These are phyloP conservation scores for Spiromyces aspiralis DNA, from an alignment of 371 early-diverging fungal species.

Conservation along the genomic window DNA sequence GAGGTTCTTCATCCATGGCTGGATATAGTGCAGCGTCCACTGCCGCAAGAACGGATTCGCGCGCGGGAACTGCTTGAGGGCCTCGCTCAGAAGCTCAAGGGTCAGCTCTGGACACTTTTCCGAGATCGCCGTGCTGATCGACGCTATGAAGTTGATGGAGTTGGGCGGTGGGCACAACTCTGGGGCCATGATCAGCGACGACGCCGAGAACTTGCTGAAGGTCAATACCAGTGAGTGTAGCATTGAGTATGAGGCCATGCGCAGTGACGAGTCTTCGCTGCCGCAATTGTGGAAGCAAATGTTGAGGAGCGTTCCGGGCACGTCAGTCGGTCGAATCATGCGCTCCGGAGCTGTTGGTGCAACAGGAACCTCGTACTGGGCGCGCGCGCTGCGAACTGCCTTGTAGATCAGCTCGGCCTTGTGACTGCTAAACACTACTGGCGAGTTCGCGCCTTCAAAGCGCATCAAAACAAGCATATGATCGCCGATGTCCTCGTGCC, in stretches of 20 bases:
- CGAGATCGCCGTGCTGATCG: slow-evolving; percentile 68
- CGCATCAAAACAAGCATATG: slow-evolving; percentile 63
- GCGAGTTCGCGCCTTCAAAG: slow-evolving; percentile 46
- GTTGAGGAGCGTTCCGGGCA: slow-evolving; percentile 79
- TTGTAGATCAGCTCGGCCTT: slow-evolving; percentile 57
- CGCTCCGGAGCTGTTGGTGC: slow-evolving; percentile 50
- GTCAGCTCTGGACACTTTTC: slow-evolving; percentile 60
- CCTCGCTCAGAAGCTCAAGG: slow-evolving; percentile 74
- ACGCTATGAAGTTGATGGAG: slow-evolving; percentile 59
- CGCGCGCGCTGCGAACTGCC: slow-evolving; percentile 53
- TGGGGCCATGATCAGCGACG: slow-evolving; percentile 60
- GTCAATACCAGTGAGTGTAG: slow-evolving; percentile 60
- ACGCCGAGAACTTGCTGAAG: slow-evolving; percentile 75
- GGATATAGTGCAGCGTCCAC: slow-evolving; percentile 73
- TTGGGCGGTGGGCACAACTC: slow-evolving; percentile 84
- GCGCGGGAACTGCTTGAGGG: slow-evolving; percentile 68
- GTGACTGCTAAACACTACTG: slow-evolving; percentile 54
- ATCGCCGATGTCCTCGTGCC: slow-evolving; percentile 26
- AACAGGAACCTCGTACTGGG: slow-evolving; percentile 42
- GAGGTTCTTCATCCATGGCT: slow-evolving; percentile 76
- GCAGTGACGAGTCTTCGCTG: slow-evolving; percentile 58
- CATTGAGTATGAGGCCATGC: slow-evolving; percentile 76
- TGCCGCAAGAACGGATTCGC: slow-evolving; percentile 56
- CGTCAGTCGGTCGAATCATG: slow-evolving; percentile 72
- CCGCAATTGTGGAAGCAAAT: slow-evolving; percentile 81